These are phyloP conservation scores for Penicillium sp. DNA, from an alignment of 2,329 filamentous ascomycete species.

Conservation along the genomic window DNA sequence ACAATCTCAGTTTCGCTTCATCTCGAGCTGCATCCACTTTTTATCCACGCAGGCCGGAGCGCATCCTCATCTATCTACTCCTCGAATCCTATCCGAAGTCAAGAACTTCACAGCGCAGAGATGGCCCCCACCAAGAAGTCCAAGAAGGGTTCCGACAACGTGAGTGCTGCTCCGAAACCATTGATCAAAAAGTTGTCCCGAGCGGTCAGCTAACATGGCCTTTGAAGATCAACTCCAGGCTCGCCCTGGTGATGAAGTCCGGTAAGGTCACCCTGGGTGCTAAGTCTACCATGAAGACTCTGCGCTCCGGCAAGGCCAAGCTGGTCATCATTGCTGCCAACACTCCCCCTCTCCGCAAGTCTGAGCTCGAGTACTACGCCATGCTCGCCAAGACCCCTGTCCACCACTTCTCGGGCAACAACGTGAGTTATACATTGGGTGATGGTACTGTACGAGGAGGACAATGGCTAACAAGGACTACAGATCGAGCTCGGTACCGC, in stretches of 20 bases:
- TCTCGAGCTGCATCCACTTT: constrained; percentile 6
- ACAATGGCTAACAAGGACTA: constrained; percentile 52
- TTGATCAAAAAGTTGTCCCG: neutral
- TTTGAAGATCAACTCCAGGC: constrained; percentile 58
- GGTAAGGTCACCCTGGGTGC: constrained; percentile 73
- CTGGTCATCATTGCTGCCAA: constrained; percentile 93
- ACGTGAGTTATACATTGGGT: constrained; percentile 66
- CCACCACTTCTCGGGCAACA: constrained; percentile 97
- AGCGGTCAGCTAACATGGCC: constrained; percentile 2
- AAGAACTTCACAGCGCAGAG: constrained; percentile 33
- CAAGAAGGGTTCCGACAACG: constrained; percentile 72
- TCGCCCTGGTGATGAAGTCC: constrained; percentile 63
- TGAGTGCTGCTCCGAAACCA: constrained; percentile 5
- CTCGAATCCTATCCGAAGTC: constrained; percentile 11
- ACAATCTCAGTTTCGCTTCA: constrained; percentile 7
- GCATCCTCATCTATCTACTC: constrained; percentile 21
- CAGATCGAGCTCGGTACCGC: constrained; percentile 98
- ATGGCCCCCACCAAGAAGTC: constrained; percentile 65
- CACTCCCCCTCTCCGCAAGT: constrained; percentile 95
- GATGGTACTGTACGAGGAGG: neutral
- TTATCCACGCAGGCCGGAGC: constrained; percentile 33
- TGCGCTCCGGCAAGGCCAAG: constrained; percentile 96
- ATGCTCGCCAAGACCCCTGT: constrained; percentile 92
- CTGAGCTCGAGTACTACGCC: constrained; percentile 89
- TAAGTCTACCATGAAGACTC: constrained; percentile 81